Evolutionary conservation across 2,329 filamentous ascomycete species (phyloP).

Genomic region (Dactylellina cionopaga): DNA sequence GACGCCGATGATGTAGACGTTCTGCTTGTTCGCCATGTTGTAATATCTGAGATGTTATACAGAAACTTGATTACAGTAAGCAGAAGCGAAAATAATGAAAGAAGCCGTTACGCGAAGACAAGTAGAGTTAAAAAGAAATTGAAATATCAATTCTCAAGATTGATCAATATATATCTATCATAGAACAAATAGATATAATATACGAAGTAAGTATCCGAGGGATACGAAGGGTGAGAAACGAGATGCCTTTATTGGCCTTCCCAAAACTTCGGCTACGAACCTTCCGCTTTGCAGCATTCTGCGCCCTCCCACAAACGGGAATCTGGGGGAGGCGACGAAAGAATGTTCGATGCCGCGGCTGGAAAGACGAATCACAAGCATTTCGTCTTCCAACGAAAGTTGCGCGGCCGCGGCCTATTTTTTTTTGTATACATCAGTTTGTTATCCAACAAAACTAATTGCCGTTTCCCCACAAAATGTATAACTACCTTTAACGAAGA

Average conservation of each 20-base stretch:
- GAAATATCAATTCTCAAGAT: background rate
- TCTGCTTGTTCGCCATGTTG: conserved; percentile 52
- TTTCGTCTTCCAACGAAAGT: background rate
- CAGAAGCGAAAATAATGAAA: too few relatives aligned
- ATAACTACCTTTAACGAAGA: too few relatives aligned
- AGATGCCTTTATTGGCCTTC: too few relatives aligned
- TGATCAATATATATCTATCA: background rate
- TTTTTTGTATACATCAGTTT: too few relatives aligned
- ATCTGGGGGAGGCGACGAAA: conserved; percentile 7
- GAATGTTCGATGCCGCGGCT: conserved; percentile 46
- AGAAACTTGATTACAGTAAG: too few relatives aligned
- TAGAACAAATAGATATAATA: too few relatives aligned
- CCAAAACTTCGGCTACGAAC: conserved; percentile 35
- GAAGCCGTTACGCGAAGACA: background rate
- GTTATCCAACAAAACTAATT: background rate
- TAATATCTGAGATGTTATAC: too few relatives aligned
- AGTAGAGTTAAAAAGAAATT: background rate
- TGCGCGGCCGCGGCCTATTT: conserved; percentile 51
- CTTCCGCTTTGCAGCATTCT: conserved; percentile 18
- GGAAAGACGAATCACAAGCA: conserved; percentile 43
- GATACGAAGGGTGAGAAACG: too few relatives aligned
- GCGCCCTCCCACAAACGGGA: background rate
- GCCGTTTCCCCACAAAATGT: conserved; percentile 4
- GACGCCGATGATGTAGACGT: conserved; percentile 89
- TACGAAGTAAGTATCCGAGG: too few relatives aligned